A percentile compares a stretch with the other conserved stretches of the same genome.
Conservation (phyloP, 345 rosid species). For the Dovyalis caffra region DNA sequence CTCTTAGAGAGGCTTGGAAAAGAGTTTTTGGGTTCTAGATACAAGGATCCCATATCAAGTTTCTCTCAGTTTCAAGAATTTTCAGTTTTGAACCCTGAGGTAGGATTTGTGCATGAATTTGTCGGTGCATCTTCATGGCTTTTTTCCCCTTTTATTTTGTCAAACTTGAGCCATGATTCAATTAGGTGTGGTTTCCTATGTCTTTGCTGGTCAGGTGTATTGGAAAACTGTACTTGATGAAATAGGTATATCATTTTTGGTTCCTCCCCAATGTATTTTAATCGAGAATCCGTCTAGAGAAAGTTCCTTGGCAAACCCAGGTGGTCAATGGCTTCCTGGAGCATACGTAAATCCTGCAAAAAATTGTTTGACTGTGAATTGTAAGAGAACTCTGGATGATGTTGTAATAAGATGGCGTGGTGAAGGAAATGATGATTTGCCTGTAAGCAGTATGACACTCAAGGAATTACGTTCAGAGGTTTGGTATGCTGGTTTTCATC, state of each 20-base stretch:
- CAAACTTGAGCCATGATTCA: not conserved
- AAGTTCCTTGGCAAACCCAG: conserved; percentile 40
- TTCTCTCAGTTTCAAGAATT: conserved; percentile 83
- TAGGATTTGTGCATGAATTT: conserved; percentile 18
- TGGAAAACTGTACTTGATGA: conserved; percentile 80
- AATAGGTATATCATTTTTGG: conserved; percentile 52
- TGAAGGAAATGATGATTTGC: conserved; percentile 73
- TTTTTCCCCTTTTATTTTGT: not conserved
- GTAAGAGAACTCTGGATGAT: conserved; percentile 56
- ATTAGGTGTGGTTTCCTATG: conserved; percentile 2
- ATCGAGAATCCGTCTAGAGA: conserved; percentile 36
- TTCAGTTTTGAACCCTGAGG: conserved; percentile 88
- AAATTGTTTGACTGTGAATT: conserved; percentile 53
- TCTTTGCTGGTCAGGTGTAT: conserved; percentile 52
- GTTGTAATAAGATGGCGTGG: conserved; percentile 74
- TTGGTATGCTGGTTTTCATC: conserved; percentile 60
- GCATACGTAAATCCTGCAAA: conserved; percentile 75
- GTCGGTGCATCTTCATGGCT: not conserved
- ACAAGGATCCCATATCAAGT: conserved; percentile 73
- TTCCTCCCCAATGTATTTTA: conserved; percentile 64
- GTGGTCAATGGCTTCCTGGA: conserved; percentile 95
- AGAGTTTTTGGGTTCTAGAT: conserved; percentile 67
- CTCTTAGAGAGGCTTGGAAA: conserved; percentile 67
- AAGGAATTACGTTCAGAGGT: conserved; percentile 67
- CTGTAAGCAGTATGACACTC: conserved; percentile 67